Evolutionary conservation across 2,329 filamentous ascomycete species (phyloP).

Genomic region (Pseudocercospora musae): DNA sequence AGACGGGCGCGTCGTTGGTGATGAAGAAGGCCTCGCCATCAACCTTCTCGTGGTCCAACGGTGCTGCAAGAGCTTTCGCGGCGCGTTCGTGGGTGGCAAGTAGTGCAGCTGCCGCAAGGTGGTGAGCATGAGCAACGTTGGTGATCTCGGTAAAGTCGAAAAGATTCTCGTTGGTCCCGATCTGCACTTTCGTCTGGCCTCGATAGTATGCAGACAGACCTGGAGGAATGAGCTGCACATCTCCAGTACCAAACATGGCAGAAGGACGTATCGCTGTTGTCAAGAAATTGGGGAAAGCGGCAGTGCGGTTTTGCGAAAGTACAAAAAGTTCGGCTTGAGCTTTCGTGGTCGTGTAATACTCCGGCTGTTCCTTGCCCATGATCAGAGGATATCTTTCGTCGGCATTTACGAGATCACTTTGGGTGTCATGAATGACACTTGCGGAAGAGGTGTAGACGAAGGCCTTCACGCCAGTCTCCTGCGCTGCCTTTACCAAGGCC

Average conservation of each 20-base stretch:
- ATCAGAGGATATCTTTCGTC: constrained; percentile 49
- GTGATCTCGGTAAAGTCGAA: constrained; percentile 55
- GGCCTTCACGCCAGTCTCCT: constrained; percentile 49
- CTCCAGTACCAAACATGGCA: constrained; percentile 51
- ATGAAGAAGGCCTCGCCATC: constrained; percentile 53
- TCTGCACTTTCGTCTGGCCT: constrained; percentile 50
- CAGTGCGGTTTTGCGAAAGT: constrained; percentile 47
- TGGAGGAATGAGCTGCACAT: constrained; percentile 46
- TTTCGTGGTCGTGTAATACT: constrained; percentile 53
- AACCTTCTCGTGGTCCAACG: constrained; percentile 47
- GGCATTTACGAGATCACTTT: constrained; percentile 47
- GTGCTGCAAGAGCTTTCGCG: constrained; percentile 32
- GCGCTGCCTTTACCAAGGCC: constrained; percentile 46
- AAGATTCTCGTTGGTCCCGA: constrained; percentile 52
- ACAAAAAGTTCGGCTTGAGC: constrained; percentile 48
- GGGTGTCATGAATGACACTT: constrained; percentile 47
- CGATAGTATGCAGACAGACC: constrained; percentile 45
- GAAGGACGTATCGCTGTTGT: constrained; percentile 50
- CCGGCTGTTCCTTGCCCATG: constrained; percentile 46
- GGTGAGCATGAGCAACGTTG: constrained; percentile 52
- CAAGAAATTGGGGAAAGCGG: constrained; percentile 42
- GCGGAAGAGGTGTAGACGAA: constrained; percentile 54
- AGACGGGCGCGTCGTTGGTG: constrained; percentile 50
- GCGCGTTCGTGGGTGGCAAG: constrained; percentile 42
- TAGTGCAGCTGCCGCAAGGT: constrained; percentile 50